Evolutionary conservation across 2,329 filamentous ascomycete species (phyloP), one percentile per base, ranked within the genome.

Genomic region (Scedosporium boydii): DNA sequence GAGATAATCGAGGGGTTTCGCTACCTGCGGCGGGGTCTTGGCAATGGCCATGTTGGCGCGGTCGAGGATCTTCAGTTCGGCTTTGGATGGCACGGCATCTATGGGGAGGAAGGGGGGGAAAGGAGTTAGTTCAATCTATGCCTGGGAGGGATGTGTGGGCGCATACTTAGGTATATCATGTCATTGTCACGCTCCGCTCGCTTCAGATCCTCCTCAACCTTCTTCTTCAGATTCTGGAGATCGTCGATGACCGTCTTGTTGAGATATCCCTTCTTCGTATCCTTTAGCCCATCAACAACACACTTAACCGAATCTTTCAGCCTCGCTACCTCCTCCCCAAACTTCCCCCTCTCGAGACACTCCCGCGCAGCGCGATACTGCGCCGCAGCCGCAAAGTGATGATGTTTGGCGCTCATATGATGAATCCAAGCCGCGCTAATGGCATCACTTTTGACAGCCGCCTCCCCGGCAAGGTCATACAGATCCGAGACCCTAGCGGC

Each of bases 401-500:
- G 90, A 70, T 98, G 93, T 73, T 98, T 99, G 5, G 93, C 95
- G 27, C 90, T 93, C 83, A 96, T 93, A 72, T 98, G 93, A 74
- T 98, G 93, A 68, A 99, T 97, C 95, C 93, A 98, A 65, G 95
- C 90, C 62, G 89, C 93, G 72, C 90, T 95, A 67, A 98, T 87
- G 16, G 90, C 87, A 69, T 96, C 88, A 65, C 92, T 96, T 73
- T 92, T 91, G 71, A 96, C 87, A 9, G 91, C 93, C 66, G 87
- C 88, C 68, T 97, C 93, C 6, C 90, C 87, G 0, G 93, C 91
- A 61, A 87, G 79, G 61, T 87, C 89, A 75, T 98, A 99, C 53
- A 96, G 83, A 70, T 99, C 95, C 2, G 91, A 96, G 3, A 98
- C 92, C 65, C 91, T 76, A 0, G 91, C 91, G 4, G 95, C 93